Evolutionary conservation across 768 basidiomycete genomes (phyloP), one percentile per base, ranked within the genome.

Genomic region (Lactifluus pinguis): DNA sequence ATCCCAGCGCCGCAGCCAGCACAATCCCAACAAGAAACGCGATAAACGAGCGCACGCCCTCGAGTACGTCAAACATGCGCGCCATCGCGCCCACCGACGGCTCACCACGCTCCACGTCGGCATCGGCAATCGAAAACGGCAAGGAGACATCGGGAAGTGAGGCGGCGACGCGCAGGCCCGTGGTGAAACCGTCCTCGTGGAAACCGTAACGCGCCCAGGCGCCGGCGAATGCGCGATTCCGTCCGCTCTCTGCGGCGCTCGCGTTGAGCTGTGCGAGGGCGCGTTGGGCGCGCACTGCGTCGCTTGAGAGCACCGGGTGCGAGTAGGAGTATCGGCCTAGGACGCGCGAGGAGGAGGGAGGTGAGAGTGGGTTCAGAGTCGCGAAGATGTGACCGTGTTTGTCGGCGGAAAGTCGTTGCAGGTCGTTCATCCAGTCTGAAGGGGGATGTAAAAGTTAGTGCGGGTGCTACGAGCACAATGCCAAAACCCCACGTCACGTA

Each of bases 121-220:
- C 48, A 32, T 41, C 44, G 2, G 29, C 29, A 32, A 57, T 41
- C 29, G 13, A 4, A n/a, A 57, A 57, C 11, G 55, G 55, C 1
- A 15, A 36, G 3, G 11, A 7, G n/a, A 57, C 55, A 13, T 13
- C 55, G 0, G 55, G 47, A 17, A 56, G 47, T 15, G 38, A 36
- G 4, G 36, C 36, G 1, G 55, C 74, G 11, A 71, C 74, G 50
- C 70, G 69, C 38, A 80, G 66, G 8, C 78, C 79, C 1, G 76
- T 73, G 2, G 79, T 72, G 69, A 89, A 89, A 2, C 85, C 87
- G 67, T 89, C 89, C 72, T 90, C 87, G 72, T 92, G 88, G 76
- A 91, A 89, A 17, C 87, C 88, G 66, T 88, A 89, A 59, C 81
- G 81, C 49, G 84, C 77, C 76, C 85, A 91, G 29, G 88, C 88